Base-by-base conservation (phyloP, 306 rosid genomes). In the Argentina anserina region DNA sequence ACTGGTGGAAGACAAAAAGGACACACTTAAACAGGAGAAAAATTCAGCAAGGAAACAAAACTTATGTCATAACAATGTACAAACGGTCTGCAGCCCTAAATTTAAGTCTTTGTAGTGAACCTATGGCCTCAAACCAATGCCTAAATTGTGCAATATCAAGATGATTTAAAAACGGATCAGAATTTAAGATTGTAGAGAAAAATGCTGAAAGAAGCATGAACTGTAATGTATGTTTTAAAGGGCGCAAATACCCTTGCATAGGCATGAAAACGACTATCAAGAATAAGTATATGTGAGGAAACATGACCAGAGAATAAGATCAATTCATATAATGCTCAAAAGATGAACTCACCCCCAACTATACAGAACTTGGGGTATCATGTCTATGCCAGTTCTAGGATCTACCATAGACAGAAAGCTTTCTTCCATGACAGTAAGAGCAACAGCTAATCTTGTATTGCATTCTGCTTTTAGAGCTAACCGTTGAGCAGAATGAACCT, bases 391-490 rank as follows among this genome's bases (percentile, higher is more conserved):
- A 28, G 98, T 94, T 88, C 97, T 84, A 50, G 90, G 92, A 86
- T 94, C 98, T 56, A 91, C 86, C 98, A 94, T 91, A 3, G 98
- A 89, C 77, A 94, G 74, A 81, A 94, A 94, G 63, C 98, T 91
- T 81, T 94, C 98, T 86, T 89, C 97, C 98, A 94, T 89, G 68
- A 94, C 89, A 61, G 98, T 84, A 76, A 94, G 96, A 78, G 98
- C 96, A 79, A 94, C 95, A 59, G 96, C 91, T 82, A 94, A 76
- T 80, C 88, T 94, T 52, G 95, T 86, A 75, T 91, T 94, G 92
- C 97, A 94, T 69, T 91, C 86, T 10, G 98, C 98, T 86, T 91
- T 94, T 76, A 89, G 85, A 53, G 96, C 95, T 84, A 94, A 75
- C 81, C 98, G 85, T 68, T 88, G 95, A 53, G 96, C 88, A 59